These are phyloP conservation scores for Naganishia vishniacii DNA, from an alignment of 768 basidiomycete species.

Conservation along the genomic window DNA sequence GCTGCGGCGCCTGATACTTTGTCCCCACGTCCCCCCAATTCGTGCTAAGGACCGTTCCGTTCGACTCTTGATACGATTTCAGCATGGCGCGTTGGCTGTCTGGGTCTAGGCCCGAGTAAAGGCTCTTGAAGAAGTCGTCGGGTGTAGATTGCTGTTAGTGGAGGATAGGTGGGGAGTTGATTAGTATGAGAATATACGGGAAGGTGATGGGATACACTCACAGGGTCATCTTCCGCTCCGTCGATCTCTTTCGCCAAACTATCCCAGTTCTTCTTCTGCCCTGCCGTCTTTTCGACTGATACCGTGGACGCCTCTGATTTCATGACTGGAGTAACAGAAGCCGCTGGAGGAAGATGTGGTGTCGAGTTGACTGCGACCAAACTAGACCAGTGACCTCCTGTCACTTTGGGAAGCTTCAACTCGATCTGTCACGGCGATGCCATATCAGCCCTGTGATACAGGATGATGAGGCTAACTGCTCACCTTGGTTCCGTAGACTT, in stretches of 20 bases:
- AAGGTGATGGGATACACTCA: not conserved
- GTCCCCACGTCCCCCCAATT: constrained; percentile 5
- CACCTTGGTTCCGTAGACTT: constrained; percentile 72
- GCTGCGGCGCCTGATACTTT: constrained; percentile 12
- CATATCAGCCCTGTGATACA: not conserved
- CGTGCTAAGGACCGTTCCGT: constrained; percentile 90
- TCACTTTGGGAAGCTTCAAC: constrained; percentile 65
- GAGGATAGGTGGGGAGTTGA: not conserved
- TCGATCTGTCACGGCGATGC: constrained; percentile 55
- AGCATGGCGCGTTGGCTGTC: constrained; percentile 92
- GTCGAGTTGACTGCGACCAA: constrained; percentile 18
- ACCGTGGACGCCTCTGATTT: not conserved
- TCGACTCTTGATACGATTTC: constrained; percentile 93
- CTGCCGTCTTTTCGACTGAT: not conserved
- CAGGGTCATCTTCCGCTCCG: constrained; percentile 51
- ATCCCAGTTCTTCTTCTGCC: constrained; percentile 80
- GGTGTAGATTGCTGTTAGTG: not conserved
- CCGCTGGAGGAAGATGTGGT: not conserved
- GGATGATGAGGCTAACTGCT: not conserved
- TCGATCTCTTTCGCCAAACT: constrained; percentile 65
- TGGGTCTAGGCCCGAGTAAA: constrained; percentile 83
- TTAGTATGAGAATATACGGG: not conserved
- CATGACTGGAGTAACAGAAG: no score
- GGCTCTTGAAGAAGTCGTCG: constrained; percentile 39
- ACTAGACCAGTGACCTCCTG: constrained; percentile 60